A percentile compares a stretch with the other conserved stretches of the same genome.
These are phyloP conservation scores for Leptographium radiaticola DNA, from an alignment of 2,329 filamentous ascomycete genomes.

Conservation along the genomic window DNA sequence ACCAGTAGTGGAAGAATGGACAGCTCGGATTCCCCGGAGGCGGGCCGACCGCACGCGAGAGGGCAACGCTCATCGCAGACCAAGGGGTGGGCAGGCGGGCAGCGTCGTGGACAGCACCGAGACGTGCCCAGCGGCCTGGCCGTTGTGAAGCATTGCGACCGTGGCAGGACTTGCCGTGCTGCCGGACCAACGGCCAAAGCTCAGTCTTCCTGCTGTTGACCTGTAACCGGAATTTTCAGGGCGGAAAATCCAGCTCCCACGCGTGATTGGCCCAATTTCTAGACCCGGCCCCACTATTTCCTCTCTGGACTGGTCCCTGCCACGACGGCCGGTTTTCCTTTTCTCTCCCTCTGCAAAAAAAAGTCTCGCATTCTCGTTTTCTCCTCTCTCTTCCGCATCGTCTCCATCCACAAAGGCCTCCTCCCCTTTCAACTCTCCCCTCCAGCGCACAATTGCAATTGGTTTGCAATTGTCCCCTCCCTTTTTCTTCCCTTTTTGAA, in stretches of 20 bases:
- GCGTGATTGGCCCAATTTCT: slow-evolving; percentile 10
- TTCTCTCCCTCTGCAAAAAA: slow-evolving; percentile 6
- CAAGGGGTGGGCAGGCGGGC: background rate
- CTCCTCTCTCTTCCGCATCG: slow-evolving; percentile 11
- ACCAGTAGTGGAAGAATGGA: background rate
- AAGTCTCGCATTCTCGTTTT: slow-evolving; percentile 10
- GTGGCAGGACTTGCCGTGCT: background rate
- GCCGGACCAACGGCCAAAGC: slow-evolving; percentile 10
- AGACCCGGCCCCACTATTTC: slow-evolving; percentile 5
- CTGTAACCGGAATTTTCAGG: slow-evolving; percentile 13
- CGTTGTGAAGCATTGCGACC: background rate
- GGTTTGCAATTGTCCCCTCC: slow-evolving; percentile 46
- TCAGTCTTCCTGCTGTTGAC: slow-evolving; percentile 1
- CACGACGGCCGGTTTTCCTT: slow-evolving; percentile 7
- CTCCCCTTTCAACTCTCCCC: slow-evolving; percentile 2
- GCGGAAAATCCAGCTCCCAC: slow-evolving; percentile 9
- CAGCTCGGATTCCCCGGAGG: slow-evolving; percentile 1
- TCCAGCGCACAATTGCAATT: slow-evolving; percentile 38
- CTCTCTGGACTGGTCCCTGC: slow-evolving; percentile 3
- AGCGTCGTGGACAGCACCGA: background rate
- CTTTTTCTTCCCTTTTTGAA: slow-evolving; percentile 32
- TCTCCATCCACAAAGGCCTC: slow-evolving; percentile 4
- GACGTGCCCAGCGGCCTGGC: background rate
- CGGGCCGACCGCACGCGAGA: background rate
- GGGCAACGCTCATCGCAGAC: background rate